phyloP scores from a whole-genome alignment of 805 yeast genomes.

The Cyberlindnera samutprakarnensis region DNA sequence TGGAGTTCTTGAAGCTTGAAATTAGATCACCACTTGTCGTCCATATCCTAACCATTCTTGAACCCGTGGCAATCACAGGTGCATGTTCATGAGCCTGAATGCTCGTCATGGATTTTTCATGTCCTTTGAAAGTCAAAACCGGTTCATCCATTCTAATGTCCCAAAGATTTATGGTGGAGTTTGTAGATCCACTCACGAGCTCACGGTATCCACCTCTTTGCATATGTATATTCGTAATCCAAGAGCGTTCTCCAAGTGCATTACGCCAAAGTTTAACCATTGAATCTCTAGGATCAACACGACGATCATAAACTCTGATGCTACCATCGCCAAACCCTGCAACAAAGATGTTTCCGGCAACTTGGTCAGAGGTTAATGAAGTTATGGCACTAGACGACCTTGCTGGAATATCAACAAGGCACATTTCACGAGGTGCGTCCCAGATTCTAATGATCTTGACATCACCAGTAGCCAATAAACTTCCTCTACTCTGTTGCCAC shows the following conservation, averaged over 20 bases:
- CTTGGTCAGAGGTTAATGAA: conserved; percentile 87
- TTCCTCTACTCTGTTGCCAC: conserved; percentile 96
- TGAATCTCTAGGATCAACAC: conserved; percentile 77
- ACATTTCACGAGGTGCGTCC: conserved; percentile 94
- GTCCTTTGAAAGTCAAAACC: conserved; percentile 57
- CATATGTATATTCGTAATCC: conserved; percentile 80
- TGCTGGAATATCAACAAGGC: conserved; percentile 84
- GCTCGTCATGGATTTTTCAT: conserved; percentile 43
- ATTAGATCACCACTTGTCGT: conserved; percentile 76
- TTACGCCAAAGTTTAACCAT: conserved; percentile 79
- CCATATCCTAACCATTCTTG: conserved; percentile 73
- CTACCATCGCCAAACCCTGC: conserved; percentile 93
- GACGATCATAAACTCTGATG: conserved; percentile 82
- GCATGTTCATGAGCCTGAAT: conserved; percentile 94
- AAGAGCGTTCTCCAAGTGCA: conserved; percentile 34
- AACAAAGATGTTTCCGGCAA: conserved; percentile 82
- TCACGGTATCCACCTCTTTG: conserved; percentile 96
- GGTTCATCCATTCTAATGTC: conserved; percentile 76
- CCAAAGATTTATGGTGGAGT: conserved; percentile 84
- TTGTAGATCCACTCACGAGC: conserved; percentile 72
- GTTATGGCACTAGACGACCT: conserved; percentile 86
- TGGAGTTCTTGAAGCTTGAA: conserved; percentile 45
- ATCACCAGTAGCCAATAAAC: conserved; percentile 88
- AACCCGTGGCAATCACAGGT: conserved; percentile 85
- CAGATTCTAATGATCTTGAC: conserved; percentile 85